These are phyloP conservation scores for Coniochaeta ligniaria DNA, from an alignment of 2,329 filamentous ascomycete species.

Conservation along the genomic window DNA sequence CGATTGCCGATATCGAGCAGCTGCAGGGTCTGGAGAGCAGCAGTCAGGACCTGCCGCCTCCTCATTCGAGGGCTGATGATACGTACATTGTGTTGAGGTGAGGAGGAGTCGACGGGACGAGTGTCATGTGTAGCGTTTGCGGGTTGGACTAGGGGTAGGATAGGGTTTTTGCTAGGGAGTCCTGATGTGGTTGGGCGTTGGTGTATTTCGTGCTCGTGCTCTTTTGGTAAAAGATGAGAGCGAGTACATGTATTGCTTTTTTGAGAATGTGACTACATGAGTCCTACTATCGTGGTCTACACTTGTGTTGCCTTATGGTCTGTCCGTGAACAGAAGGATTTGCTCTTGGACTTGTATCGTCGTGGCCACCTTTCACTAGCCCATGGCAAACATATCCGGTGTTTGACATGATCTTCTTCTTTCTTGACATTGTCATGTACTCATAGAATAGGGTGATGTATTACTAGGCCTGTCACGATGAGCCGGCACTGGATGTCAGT, in stretches of 20 bases:
- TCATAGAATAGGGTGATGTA: too few species aligned
- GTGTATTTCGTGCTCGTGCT: neutral
- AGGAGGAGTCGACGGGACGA: neutral
- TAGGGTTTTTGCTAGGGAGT: neutral
- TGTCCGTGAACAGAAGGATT: neutral
- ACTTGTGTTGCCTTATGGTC: neutral
- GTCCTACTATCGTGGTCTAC: neutral
- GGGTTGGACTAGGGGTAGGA: neutral
- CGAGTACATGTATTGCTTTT: neutral
- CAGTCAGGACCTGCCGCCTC: conserved; percentile 4
- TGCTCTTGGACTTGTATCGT: neutral
- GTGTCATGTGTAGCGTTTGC: neutral
- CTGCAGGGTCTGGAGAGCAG: conserved; percentile 18
- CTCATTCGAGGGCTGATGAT: neutral
- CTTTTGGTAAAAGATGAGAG: neutral
- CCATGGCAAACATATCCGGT: too few species aligned
- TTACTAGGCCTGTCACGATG: too few species aligned
- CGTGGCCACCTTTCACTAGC: too few species aligned
- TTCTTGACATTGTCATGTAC: too few species aligned
- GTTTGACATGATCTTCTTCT: too few species aligned
- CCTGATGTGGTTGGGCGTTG: neutral
- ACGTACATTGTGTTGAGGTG: neutral
- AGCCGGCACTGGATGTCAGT: too few species aligned
- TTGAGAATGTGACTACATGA: neutral
- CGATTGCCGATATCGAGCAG: conserved; percentile 22